phyloP scores from a whole-genome alignment of 148 eudicot species.

The Arbutus unedo region DNA sequence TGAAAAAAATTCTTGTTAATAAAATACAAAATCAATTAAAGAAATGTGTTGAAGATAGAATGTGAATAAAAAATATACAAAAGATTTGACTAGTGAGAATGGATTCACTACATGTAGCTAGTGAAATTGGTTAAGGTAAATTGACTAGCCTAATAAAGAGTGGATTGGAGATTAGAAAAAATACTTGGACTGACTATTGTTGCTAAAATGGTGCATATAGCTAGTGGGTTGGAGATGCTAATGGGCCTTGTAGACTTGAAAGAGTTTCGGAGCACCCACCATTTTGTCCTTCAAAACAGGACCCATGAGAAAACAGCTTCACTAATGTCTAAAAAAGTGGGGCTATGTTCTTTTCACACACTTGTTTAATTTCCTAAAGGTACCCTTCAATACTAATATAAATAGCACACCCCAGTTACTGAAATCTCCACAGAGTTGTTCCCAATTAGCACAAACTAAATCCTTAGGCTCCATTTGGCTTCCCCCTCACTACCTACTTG shows the following conservation, averaged over 20 bases:
- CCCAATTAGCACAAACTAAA: neutral
- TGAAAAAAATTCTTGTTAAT: no score
- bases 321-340: neutral
- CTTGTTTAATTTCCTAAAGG: neutral
- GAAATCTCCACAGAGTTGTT: neutral
- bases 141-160: no score
- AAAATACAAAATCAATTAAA: no score
- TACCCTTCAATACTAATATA: conserved; percentile 1
- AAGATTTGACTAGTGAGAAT: no score
- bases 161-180: no score
- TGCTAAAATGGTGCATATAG: no score
- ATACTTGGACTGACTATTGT: no score
- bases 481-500: neutral
- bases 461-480: neutral
- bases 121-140: no score
- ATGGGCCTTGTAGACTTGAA: neutral
- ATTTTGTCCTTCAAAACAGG: neutral
- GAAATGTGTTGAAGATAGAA: no score
- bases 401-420: neutral
- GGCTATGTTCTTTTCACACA: neutral
- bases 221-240: no score
- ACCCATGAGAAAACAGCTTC: neutral
- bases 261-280: neutral
- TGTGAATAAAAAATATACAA: no score
- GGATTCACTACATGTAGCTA: no score